Base-by-base conservation (phyloP, 106 monocot genomes). In the Platanthera guangdongensis region DNA sequence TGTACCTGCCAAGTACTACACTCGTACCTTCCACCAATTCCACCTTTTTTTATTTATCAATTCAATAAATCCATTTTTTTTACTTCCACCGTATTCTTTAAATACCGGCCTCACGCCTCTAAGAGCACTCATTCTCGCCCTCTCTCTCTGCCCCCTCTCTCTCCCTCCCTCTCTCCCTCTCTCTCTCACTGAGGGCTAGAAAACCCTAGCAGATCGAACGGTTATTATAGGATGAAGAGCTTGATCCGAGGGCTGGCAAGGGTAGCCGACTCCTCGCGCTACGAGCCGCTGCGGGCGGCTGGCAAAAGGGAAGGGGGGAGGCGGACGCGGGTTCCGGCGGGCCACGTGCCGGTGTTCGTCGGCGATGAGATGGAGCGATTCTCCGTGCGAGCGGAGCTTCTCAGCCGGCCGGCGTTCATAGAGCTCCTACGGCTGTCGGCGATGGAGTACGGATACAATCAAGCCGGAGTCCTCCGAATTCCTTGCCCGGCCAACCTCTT, bases 281-380 rank as follows among this genome's bases (percentile, higher is more conserved):
- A 73, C 84, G 16, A 74, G 18, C 47, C 18, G 19, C 57, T 73
- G 15, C 48, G 30, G 16, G 49, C 11, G 50, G 49, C 18, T 28
- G 30, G 28, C 9, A 51, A 76, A 6, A 30, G 16, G 54, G 65
- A 32, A 32, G 32, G 14, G 9, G 59, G 22, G 13, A 22, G 57
- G 22, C 22, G 8, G 50, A 11, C 74, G 59, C 53, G 77, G 32
- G 87, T 78, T 9, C 76, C 88, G 11, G 84, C 79, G 75, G 92
- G 92, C 13, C 89, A 92, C 79, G 81, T 92, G 52, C 89, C 89
- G 47, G 83, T 92, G 8, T 85, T 77, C 83, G 92, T 92, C 12
- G 92, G 92, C 14, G 89, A 92, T 10, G 89, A 89, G 81, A 84
- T 86, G 89, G 92, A 81, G 81, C 80, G 86, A 50, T 91, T 91